phyloP scores from a whole-genome alignment of 148 eudicot species.

The Polygonum aviculare region DNA sequence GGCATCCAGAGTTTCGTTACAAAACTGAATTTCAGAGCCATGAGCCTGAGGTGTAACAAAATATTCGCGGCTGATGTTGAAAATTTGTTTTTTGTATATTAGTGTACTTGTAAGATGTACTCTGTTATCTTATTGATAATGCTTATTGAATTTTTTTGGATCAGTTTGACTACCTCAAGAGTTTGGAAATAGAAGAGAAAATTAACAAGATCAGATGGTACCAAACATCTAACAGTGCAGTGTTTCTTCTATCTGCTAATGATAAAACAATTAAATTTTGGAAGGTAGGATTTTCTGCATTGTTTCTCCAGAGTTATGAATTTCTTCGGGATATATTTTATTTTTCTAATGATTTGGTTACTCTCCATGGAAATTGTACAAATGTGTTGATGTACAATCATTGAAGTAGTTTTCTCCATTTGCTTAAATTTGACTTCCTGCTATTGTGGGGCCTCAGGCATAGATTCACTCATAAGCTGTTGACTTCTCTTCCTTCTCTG shows the following conservation, averaged over 20 bases:
- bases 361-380: neutral
- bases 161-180: constrained; percentile 98
- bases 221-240: constrained; percentile 81
- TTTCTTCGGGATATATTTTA: neutral
- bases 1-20: constrained; percentile 96
- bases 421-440: neutral
- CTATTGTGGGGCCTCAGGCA: neutral
- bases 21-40: constrained; percentile 99
- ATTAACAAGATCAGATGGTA: constrained; percentile 99
- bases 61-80: constrained; percentile 8
- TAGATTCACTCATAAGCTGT: neutral
- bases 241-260: constrained; percentile 93
- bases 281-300: constrained; percentile 50
- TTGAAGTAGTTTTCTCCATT: neutral
- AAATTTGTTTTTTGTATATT: neutral
- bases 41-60: constrained; percentile 79
- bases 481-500: constrained; percentile 13
- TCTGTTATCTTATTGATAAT: constrained; percentile 12
- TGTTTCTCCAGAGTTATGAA: neutral
- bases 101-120: neutral
- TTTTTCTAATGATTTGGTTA: neutral
- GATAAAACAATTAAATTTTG: constrained; percentile 95
- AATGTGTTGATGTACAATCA: neutral
- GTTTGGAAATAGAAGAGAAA: constrained; percentile 99
- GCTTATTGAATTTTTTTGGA: constrained; percentile 14